These are phyloP conservation scores for Perkinsus olseni DNA, from an alignment of 169 alveolate species.

Conservation along the genomic window DNA sequence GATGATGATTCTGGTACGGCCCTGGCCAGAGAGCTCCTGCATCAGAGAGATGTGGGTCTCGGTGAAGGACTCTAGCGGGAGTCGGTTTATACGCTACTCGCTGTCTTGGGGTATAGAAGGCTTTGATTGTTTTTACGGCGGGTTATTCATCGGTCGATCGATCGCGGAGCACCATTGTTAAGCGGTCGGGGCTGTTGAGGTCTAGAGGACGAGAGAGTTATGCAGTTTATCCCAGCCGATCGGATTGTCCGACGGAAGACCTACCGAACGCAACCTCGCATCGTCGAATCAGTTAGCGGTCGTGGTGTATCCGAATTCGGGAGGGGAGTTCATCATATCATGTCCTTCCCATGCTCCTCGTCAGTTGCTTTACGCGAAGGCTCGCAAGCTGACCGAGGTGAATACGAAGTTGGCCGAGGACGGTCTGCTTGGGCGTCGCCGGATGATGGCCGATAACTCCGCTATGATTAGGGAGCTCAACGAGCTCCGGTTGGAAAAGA, in stretches of 20 bases:
- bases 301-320: neutral
- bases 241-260: too few relatives aligned
- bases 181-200: too few relatives aligned
- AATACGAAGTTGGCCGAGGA: neutral
- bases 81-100: neutral
- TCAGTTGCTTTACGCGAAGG: neutral
- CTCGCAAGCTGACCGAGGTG: neutral
- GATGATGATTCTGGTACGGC: neutral
- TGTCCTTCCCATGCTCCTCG: neutral
- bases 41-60: neutral
- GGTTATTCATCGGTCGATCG: too few relatives aligned
- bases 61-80: neutral
- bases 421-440: neutral
- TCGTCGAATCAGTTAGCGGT: too few relatives aligned
- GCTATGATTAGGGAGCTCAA: neutral
- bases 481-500: neutral
- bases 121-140: too few relatives aligned
- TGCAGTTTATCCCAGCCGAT: too few relatives aligned
- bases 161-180: too few relatives aligned
- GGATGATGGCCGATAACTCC: neutral
- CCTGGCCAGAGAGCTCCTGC: neutral
- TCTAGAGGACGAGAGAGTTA: too few relatives aligned
- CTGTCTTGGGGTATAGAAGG: too few relatives aligned
- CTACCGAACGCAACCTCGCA: too few relatives aligned
- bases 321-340: neutral